Evolutionary conservation across 2,329 filamentous ascomycete species (phyloP).

Genomic region (Fusarium chuoi): DNA sequence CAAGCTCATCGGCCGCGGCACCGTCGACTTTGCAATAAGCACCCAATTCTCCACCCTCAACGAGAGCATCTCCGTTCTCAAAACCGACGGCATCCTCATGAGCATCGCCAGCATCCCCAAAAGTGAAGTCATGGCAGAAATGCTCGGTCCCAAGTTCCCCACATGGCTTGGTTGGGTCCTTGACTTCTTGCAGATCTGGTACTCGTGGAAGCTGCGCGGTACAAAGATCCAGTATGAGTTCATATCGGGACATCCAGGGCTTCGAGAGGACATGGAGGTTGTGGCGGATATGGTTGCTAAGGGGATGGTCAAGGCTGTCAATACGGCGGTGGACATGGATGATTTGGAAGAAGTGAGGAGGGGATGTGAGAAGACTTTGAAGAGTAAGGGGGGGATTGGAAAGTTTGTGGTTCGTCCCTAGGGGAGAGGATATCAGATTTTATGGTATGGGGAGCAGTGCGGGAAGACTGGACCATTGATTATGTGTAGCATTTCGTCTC

Average conservation of each 20-base stretch:
- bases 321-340: conserved; percentile 53
- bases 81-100: conserved; percentile 52
- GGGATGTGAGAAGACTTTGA: conserved; percentile 52
- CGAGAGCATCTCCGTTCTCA: conserved; percentile 53
- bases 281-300: conserved; percentile 54
- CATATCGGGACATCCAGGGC: conserved; percentile 56
- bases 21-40: conserved; percentile 62
- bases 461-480: background rate
- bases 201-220: conserved; percentile 55
- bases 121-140: conserved; percentile 41
- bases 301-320: conserved; percentile 56
- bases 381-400: conserved; percentile 42
- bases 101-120: conserved; percentile 54
- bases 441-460: background rate
- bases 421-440: background rate
- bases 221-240: conserved; percentile 58
- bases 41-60: conserved; percentile 55
- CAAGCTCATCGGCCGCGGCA: conserved; percentile 52
- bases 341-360: conserved; percentile 56
- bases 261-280: conserved; percentile 55
- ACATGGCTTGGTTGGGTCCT: conserved; percentile 52
- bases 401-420: conserved; percentile 44
- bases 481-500: background rate
- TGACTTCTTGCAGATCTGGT: conserved; percentile 52
- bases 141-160: conserved; percentile 49